Conservation (phyloP, 2,329 filamentous ascomycete species). For the Aspergillus luchuensis region DNA sequence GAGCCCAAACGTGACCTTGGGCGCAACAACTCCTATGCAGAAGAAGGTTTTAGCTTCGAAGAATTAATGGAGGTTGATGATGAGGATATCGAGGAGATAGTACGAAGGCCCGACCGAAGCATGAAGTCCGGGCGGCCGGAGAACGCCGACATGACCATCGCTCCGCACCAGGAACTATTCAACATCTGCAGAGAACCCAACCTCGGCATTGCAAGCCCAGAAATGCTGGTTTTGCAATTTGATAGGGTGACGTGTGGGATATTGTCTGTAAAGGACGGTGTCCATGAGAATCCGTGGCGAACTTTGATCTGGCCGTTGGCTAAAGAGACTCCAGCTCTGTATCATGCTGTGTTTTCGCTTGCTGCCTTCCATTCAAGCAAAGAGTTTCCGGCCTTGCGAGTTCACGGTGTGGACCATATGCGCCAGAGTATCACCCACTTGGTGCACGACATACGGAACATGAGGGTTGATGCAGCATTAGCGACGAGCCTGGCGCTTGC, state of each 20-base stretch:
- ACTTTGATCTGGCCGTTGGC: slow-evolving; percentile 71
- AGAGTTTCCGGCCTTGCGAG: slow-evolving; percentile 58
- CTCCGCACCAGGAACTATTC: slow-evolving; percentile 30
- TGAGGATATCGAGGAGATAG: slow-evolving; percentile 59
- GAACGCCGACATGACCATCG: slow-evolving; percentile 39
- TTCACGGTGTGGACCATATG: slow-evolving; percentile 70
- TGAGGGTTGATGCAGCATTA: slow-evolving; percentile 65
- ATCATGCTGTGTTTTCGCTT: slow-evolving; percentile 69
- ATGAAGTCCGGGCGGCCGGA: slow-evolving; percentile 41
- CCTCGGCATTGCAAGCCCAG: slow-evolving; percentile 56
- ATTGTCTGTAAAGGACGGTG: slow-evolving; percentile 69
- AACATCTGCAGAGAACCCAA: slow-evolving; percentile 50
- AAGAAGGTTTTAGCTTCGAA: slow-evolving; percentile 33
- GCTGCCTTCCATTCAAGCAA: slow-evolving; percentile 68
- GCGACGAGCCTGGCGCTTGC: slow-evolving; percentile 70
- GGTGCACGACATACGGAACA: slow-evolving; percentile 61
- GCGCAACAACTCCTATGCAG: slow-evolving; percentile 11
- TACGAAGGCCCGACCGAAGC: slow-evolving; percentile 42
- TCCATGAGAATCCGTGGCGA: slow-evolving; percentile 70
- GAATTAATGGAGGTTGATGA: slow-evolving; percentile 39
- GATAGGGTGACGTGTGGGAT: slow-evolving; percentile 70
- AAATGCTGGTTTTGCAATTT: slow-evolving; percentile 65
- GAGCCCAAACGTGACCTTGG: slow-evolving; percentile 8
- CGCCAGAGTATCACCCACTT: slow-evolving; percentile 63
- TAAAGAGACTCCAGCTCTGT: slow-evolving; percentile 64